Base-by-base conservation (phyloP, 176 grass and related monocot species). In the Oryza brachyantha region DNA sequence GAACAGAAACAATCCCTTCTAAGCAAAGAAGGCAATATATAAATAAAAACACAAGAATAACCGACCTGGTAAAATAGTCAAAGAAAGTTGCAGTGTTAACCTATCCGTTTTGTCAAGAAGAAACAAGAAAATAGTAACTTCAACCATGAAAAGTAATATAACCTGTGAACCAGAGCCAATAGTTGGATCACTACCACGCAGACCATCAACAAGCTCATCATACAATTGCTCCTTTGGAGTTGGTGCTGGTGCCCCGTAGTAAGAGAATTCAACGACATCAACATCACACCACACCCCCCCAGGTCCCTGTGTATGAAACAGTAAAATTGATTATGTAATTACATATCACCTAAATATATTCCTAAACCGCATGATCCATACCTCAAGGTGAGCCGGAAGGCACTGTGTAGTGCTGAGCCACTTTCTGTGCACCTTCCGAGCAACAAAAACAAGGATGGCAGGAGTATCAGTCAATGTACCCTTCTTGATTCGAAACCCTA, bases 161-260 rank as follows among this genome's bases (percentile, higher is more conserved):
- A 97, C 95, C 92, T 98, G 96, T 73, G 92, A 98, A 78, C 96
- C 96, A 70, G 96, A 98, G 36, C 96, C 96, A 38, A 95, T 83
- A 77, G 81, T 85, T 60, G 90, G 92, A 85, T 98, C 92, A 13
- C 90, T 98, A 57, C 96, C 96, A 54, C 96, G 90, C 40, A 98
- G 50, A 28, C 96, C 92, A 84, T 98, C 96, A 12, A 95, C 90
- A 80, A 98, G 96, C 70, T 98, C 87, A 14, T 94, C 90, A 10
- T 98, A 98, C 78, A 98, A 13, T 68, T 98, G 96, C 34, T 98
- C 96, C 84, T 98, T 98, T 3, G 92, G 96, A 62, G 96, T 98
- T 8, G 90, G 85, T 8, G 92, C 90, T 10, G 96, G 96, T 70
- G 96, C 96, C 73, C 96, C 96, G 55, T 98, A 98, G 85, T 98